These are phyloP conservation scores for Cadophora malorum DNA, from an alignment of 2,329 filamentous ascomycete genomes.

Conservation along the genomic window DNA sequence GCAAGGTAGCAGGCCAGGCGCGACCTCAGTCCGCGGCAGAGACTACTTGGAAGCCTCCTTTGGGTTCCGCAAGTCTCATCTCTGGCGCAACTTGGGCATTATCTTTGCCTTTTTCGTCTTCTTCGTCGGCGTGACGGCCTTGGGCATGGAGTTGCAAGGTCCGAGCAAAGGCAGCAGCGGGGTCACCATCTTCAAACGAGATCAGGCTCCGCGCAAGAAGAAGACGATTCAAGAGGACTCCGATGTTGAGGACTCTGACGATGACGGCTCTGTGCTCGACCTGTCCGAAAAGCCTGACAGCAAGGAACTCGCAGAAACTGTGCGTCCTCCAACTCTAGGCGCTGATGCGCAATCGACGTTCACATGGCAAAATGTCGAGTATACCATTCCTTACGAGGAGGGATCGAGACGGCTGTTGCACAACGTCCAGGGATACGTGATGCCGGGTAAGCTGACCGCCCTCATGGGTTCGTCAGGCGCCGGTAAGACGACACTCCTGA, in stretches of 20 bases:
- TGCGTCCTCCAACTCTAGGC: neutral
- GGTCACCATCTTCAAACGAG: conserved; percentile 11
- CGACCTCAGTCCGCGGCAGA: neutral
- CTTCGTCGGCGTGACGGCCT: conserved; percentile 8
- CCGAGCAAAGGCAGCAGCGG: conserved; percentile 5
- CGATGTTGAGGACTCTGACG: neutral
- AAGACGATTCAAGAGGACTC: neutral
- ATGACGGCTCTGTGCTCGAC: neutral
- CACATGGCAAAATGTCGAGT: neutral
- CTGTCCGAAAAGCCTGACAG: neutral
- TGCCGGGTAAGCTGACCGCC: conserved; percentile 70
- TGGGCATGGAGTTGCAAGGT: conserved; percentile 6
- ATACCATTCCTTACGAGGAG: neutral
- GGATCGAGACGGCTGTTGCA: conserved; percentile 51
- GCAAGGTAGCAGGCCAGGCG: conserved; percentile 2
- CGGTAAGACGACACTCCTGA: conserved; percentile 88
- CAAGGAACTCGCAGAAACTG: neutral
- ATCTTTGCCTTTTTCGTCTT: conserved; percentile 4
- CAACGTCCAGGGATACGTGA: conserved; percentile 79
- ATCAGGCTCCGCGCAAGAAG: conserved; percentile 10
- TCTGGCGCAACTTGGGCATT: conserved; percentile 8
- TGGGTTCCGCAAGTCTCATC: conserved; percentile 4
- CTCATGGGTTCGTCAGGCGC: conserved; percentile 68
- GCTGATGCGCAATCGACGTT: conserved; percentile 2
- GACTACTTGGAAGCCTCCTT: conserved; percentile 9